Evolutionary conservation across 345 rosid genomes (phyloP).

Genomic region (Reutealis trisperma): DNA sequence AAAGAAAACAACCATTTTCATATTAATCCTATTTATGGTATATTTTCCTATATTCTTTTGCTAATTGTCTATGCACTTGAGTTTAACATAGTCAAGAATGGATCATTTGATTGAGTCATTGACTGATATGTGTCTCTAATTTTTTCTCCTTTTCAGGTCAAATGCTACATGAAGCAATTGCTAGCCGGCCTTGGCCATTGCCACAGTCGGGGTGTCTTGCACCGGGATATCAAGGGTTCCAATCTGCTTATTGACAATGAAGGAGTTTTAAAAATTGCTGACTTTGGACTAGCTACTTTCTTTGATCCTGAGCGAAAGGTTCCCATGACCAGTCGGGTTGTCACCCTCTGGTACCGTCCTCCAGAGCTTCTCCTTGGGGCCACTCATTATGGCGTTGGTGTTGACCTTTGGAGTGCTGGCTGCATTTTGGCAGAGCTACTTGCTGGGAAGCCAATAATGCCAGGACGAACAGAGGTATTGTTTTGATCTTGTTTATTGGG

Average conservation of each 20-base stretch:
- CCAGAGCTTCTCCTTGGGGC: conserved; percentile 96
- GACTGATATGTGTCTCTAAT: conserved; percentile 5
- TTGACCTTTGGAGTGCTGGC: conserved; percentile 98
- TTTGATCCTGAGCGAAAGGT: conserved; percentile 61
- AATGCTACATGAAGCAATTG: conserved; percentile 85
- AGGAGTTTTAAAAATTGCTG: conserved; percentile 82
- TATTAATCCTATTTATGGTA: background rate
- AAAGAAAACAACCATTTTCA: background rate
- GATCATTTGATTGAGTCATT: background rate
- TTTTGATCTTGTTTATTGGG: background rate
- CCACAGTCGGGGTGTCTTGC: conserved; percentile 75
- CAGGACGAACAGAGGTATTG: conserved; percentile 85
- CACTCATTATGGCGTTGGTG: conserved; percentile 62
- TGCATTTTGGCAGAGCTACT: conserved; percentile 92
- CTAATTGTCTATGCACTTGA: background rate
- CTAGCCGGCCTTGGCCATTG: conserved; percentile 91
- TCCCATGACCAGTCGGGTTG: conserved; percentile 85
- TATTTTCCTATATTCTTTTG: background rate
- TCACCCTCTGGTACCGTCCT: conserved; percentile 96
- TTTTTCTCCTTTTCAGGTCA: conserved; percentile 46
- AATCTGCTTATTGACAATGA: conserved; percentile 78
- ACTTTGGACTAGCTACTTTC: conserved; percentile 89
- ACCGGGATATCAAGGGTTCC: conserved; percentile 89
- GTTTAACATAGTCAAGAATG: background rate
- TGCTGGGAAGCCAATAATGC: conserved; percentile 85